Conservation (phyloP, 2,329 filamentous ascomycete genomes). For the Claviceps lovelessii region DNA sequence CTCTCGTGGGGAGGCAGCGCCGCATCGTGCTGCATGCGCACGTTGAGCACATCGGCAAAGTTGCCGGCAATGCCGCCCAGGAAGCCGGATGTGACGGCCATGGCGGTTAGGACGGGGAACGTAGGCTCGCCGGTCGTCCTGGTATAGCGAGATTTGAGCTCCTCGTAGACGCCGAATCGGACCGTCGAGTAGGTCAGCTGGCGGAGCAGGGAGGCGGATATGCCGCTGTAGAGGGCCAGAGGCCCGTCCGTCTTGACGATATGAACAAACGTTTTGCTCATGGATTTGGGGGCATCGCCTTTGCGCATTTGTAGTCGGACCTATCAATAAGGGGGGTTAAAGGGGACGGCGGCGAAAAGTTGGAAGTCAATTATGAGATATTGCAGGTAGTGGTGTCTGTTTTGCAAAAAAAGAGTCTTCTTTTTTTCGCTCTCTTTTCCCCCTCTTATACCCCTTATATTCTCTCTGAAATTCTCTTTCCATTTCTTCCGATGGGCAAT, state of each 20-base stretch:
- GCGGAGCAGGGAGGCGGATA: slow-evolving; percentile 82
- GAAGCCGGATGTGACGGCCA: slow-evolving; percentile 74
- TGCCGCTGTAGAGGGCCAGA: slow-evolving; percentile 74
- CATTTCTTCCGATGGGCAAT: not conserved
- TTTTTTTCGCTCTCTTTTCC: no score
- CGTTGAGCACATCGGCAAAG: slow-evolving; percentile 90
- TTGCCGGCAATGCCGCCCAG: slow-evolving; percentile 83
- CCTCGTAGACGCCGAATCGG: slow-evolving; percentile 91
- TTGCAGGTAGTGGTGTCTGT: not conserved
- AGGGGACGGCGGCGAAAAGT: not conserved
- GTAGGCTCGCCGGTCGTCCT: slow-evolving; percentile 46
- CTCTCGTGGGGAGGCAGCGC: slow-evolving; percentile 59
- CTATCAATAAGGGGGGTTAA: slow-evolving; percentile 27
- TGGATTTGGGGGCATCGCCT: slow-evolving; percentile 60
- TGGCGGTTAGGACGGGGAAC: slow-evolving; percentile 63
- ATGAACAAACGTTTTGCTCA: slow-evolving; percentile 74
- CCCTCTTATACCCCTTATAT: no score
- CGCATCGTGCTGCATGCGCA: slow-evolving; percentile 92
- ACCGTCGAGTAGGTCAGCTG: slow-evolving; percentile 94
- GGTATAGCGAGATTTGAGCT: slow-evolving; percentile 54
- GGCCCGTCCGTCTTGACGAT: slow-evolving; percentile 63
- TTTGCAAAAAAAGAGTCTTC: no score
- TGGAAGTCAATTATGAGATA: not conserved
- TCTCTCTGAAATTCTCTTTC: no score
- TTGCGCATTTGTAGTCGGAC: slow-evolving; percentile 78